A percentile compares a stretch with the other conserved stretches of the same genome.
These are phyloP conservation scores for Colletotrichum karsti DNA, from an alignment of 2,329 filamentous ascomycete genomes.

Conservation along the genomic window DNA sequence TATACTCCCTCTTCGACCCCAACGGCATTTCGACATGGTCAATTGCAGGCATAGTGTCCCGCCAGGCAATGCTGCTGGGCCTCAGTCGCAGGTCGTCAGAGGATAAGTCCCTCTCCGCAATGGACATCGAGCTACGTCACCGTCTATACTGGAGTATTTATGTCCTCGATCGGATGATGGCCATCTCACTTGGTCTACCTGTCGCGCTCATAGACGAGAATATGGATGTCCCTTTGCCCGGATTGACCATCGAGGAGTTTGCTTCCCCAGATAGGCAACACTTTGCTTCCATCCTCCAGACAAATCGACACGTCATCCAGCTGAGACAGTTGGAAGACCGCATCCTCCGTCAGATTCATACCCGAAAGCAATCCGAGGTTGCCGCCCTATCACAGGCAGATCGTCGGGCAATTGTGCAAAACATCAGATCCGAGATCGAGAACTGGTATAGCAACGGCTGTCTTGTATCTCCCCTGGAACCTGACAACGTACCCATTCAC, in stretches of 20 bases:
- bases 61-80: slow-evolving; percentile 48
- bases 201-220: slow-evolving; percentile 48
- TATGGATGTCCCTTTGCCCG: slow-evolving; percentile 49
- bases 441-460: slow-evolving; percentile 57
- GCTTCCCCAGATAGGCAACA: slow-evolving; percentile 45
- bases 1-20: slow-evolving; percentile 54
- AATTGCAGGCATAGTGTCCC: slow-evolving; percentile 48
- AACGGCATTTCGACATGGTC: slow-evolving; percentile 47
- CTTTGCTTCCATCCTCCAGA: slow-evolving; percentile 51
- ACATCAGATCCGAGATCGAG: slow-evolving; percentile 51
- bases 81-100: slow-evolving; percentile 41
- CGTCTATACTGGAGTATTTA: slow-evolving; percentile 55
- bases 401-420: slow-evolving; percentile 40
- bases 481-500: slow-evolving; percentile 54
- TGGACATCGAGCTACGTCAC: slow-evolving; percentile 43
- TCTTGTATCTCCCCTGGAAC: slow-evolving; percentile 50
- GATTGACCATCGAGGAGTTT: slow-evolving; percentile 55
- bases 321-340: slow-evolving; percentile 52
- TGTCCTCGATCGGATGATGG: slow-evolving; percentile 54
- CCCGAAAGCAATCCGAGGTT: slow-evolving; percentile 39
- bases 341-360: slow-evolving; percentile 47
- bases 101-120: slow-evolving; percentile 35
- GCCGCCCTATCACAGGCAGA: slow-evolving; percentile 41
- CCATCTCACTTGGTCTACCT: slow-evolving; percentile 49
- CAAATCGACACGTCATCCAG: slow-evolving; percentile 53